Percentiles rank a stretch among this genome's conserved stretches.
phyloP scores from a whole-genome alignment of 2,329 filamentous ascomycete species.

The Colletotrichum theobromicola region DNA sequence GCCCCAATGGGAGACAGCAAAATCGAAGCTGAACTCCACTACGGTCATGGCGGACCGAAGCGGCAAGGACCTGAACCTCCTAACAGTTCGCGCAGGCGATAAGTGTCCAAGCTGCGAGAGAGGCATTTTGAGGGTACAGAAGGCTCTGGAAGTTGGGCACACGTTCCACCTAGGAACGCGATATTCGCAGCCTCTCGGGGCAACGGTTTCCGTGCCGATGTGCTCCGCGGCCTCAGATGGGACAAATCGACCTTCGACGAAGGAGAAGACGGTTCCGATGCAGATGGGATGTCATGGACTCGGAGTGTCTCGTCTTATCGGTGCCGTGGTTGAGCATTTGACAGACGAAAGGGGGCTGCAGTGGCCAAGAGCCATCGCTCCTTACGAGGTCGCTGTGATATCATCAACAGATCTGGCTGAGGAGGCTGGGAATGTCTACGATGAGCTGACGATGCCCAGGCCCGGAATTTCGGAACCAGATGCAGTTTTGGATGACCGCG shows the following conservation, averaged over 20 bases:
- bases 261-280: constrained; percentile 49
- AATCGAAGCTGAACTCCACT: constrained; percentile 20
- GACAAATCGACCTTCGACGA: not conserved
- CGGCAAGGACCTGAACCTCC: constrained; percentile 59
- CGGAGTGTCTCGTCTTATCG: constrained; percentile 88
- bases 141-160: constrained; percentile 89
- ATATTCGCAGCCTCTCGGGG: constrained; percentile 79
- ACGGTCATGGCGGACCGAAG: constrained; percentile 35
- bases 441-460: constrained; percentile 50
- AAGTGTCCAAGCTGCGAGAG: constrained; percentile 72
- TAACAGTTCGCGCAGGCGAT: constrained; percentile 72
- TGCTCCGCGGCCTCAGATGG: not conserved
- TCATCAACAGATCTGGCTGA: constrained; percentile 49
- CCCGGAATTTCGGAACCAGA: constrained; percentile 50
- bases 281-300: constrained; percentile 98
- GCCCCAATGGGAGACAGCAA: not conserved
- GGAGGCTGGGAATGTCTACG: constrained; percentile 66
- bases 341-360: constrained; percentile 77
- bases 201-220: constrained; percentile 59
- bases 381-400: constrained; percentile 78
- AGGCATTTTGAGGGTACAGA: constrained; percentile 68
- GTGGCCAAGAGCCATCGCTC: constrained; percentile 88
- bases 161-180: constrained; percentile 93
- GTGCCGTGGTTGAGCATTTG: constrained; percentile 79
- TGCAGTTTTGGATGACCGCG: constrained; percentile 75